Evolutionary conservation across 345 rosid genomes (phyloP).

Genomic region (Gynandropsis gynandra): DNA sequence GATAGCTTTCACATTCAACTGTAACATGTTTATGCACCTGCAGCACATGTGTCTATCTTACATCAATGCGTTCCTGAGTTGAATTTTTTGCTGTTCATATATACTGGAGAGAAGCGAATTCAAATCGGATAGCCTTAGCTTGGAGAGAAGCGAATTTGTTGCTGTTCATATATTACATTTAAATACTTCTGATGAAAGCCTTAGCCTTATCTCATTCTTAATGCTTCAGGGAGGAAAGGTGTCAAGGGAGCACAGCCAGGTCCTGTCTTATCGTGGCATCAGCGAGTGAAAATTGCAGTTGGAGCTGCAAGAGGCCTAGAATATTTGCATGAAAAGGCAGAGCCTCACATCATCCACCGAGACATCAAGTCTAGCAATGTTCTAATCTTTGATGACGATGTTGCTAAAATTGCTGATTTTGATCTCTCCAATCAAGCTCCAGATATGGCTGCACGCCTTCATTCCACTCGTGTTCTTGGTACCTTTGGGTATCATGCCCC

Average conservation of each 20-base stretch:
- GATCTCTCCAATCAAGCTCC: conserved; percentile 70
- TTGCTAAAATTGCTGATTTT: conserved; percentile 60
- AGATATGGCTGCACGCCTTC: conserved; percentile 70
- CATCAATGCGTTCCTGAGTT: no score
- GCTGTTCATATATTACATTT: no score
- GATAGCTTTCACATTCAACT: conserved; percentile 2
- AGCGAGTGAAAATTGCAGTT: conserved; percentile 58
- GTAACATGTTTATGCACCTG: no score
- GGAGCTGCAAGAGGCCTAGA: conserved; percentile 70
- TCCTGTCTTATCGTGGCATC: conserved; percentile 58
- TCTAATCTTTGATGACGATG: conserved; percentile 55
- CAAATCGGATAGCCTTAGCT: no score
- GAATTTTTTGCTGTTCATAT: no score
- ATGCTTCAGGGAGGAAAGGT: conserved; percentile 54
- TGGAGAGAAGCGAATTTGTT: no score
- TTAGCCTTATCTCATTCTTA: no score
- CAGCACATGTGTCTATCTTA: no score
- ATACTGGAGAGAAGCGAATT: no score
- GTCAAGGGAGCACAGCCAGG: conserved; percentile 67
- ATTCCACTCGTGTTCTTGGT: conserved; percentile 66
- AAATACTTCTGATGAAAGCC: no score
- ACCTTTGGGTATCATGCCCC: conserved; percentile 74
- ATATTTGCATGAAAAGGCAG: conserved; percentile 54
- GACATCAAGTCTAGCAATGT: conserved; percentile 70
- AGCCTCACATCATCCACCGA: conserved; percentile 50